phyloP scores from a whole-genome alignment of 768 basidiomycete species.

The Jaapia argillacea region DNA sequence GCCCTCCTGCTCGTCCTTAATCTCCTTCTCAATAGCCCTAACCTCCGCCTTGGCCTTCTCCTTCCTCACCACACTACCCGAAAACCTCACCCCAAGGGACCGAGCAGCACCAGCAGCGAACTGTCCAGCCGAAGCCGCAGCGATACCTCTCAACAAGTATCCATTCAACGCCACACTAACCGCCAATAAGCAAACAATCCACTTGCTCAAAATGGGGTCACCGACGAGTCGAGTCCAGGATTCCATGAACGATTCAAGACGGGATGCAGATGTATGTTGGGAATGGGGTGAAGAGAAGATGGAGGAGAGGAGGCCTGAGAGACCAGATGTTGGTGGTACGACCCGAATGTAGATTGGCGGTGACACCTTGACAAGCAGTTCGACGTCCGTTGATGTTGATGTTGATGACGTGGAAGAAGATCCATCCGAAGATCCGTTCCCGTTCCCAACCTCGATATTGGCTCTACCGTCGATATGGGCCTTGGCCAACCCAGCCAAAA shows the following conservation, averaged over 20 bases:
- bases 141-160: slow-evolving; percentile 82
- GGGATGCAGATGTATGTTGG: slow-evolving; percentile 14
- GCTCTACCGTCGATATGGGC: slow-evolving; percentile 14
- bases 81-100: not conserved
- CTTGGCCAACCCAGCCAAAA: slow-evolving; percentile 25
- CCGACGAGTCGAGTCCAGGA: slow-evolving; percentile 87
- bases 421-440: too few species aligned
- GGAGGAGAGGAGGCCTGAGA: too few species aligned
- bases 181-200: slow-evolving; percentile 84
- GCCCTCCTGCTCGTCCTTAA: too few species aligned
- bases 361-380: slow-evolving; percentile 50
- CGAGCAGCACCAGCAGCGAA: slow-evolving; percentile 11
- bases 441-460: too few species aligned
- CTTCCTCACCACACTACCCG: too few species aligned
- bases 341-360: slow-evolving; percentile 51
- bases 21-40: slow-evolving; percentile 13
- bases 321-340: slow-evolving; percentile 15
- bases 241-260: slow-evolving; percentile 58
- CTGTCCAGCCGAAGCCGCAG: slow-evolving; percentile 34
- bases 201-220: slow-evolving; percentile 89
- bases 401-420: slow-evolving; percentile 8
- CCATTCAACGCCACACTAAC: slow-evolving; percentile 88
- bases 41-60: not conserved
- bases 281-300: slow-evolving; percentile 14
- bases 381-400: slow-evolving; percentile 13